These are phyloP conservation scores for Eucalyptus camaldulensis DNA, from an alignment of 345 rosid species.

Conservation along the genomic window DNA sequence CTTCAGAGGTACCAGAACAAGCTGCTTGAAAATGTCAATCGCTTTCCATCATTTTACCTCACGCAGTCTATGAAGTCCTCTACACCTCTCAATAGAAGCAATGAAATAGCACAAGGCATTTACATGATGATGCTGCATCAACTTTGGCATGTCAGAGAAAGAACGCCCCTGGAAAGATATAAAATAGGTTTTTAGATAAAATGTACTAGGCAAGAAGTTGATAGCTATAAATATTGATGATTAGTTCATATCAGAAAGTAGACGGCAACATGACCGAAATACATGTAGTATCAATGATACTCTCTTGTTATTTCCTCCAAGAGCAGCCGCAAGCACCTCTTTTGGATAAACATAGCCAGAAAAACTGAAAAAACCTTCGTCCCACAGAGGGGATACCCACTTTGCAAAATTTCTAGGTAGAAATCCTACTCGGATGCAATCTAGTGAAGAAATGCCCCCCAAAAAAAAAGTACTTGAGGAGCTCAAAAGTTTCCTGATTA, in stretches of 20 bases:
- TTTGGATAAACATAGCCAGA: constrained; percentile 58
- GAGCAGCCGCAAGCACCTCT: constrained; percentile 69
- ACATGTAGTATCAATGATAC: constrained; percentile 58
- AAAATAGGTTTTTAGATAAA: background rate
- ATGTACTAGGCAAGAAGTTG: background rate
- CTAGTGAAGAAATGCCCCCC: constrained; percentile 11
- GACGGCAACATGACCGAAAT: constrained; percentile 32
- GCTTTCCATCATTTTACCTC: no score
- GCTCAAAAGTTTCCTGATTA: background rate
- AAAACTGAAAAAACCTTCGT: constrained; percentile 58
- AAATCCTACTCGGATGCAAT: constrained; percentile 72
- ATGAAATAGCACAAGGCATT: constrained; percentile 43
- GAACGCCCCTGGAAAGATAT: constrained; percentile 45
- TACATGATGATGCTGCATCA: constrained; percentile 31
- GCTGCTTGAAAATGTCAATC: background rate
- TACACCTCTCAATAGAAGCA: no score
- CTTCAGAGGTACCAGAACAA: background rate
- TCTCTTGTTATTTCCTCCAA: constrained; percentile 44
- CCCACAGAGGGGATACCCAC: constrained; percentile 96
- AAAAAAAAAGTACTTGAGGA: background rate
- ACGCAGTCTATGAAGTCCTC: no score
- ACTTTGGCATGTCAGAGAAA: constrained; percentile 37
- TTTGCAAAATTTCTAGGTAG: constrained; percentile 65
- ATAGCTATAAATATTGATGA: background rate
- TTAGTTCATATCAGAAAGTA: background rate